Evolutionary conservation across 495 filamentous ascomycete genomes (phyloP).

Genomic region (Bryoglossum gracile): DNA sequence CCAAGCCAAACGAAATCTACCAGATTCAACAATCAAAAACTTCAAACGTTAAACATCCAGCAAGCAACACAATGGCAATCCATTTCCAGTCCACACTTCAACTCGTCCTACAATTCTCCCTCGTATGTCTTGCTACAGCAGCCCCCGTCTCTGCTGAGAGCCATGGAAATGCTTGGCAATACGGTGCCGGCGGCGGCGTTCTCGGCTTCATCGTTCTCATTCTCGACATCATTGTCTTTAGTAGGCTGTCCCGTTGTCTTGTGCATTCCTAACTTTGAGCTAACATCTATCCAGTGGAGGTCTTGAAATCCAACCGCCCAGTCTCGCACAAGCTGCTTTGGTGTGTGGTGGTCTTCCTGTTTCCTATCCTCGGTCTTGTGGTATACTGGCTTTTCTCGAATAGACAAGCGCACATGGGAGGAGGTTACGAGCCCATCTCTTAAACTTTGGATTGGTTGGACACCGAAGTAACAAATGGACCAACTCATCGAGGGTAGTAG

Average conservation of each 20-base stretch:
- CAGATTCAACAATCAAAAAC: too few relatives aligned
- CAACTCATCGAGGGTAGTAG: too few relatives aligned
- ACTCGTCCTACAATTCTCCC: too few relatives aligned
- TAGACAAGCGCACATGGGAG: conserved; percentile 35
- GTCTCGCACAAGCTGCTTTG: conserved; percentile 40
- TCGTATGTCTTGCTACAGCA: too few relatives aligned
- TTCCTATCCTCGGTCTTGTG: conserved; percentile 42
- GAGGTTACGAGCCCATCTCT: conserved; percentile 37
- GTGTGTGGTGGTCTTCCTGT: conserved; percentile 43
- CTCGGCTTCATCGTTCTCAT: conserved; percentile 41
- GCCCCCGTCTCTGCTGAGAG: too few relatives aligned
- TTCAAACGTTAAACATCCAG: too few relatives aligned
- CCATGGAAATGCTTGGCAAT: conserved; percentile 33
- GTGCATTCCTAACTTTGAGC: not conserved
- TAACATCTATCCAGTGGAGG: conserved; percentile 35
- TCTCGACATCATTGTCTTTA: conserved; percentile 43
- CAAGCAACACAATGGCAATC: too few relatives aligned
- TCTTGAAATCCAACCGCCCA: conserved; percentile 44
- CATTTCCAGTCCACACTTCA: too few relatives aligned
- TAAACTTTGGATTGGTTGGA: too few relatives aligned
- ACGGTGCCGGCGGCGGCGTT: conserved; percentile 41
- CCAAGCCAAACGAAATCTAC: too few relatives aligned
- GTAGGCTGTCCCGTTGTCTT: conserved; percentile 25
- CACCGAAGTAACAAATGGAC: too few relatives aligned
- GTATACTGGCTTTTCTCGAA: conserved; percentile 48